These are phyloP conservation scores for Cercophora newfieldiana DNA, from an alignment of 495 filamentous ascomycete species.

Conservation along the genomic window DNA sequence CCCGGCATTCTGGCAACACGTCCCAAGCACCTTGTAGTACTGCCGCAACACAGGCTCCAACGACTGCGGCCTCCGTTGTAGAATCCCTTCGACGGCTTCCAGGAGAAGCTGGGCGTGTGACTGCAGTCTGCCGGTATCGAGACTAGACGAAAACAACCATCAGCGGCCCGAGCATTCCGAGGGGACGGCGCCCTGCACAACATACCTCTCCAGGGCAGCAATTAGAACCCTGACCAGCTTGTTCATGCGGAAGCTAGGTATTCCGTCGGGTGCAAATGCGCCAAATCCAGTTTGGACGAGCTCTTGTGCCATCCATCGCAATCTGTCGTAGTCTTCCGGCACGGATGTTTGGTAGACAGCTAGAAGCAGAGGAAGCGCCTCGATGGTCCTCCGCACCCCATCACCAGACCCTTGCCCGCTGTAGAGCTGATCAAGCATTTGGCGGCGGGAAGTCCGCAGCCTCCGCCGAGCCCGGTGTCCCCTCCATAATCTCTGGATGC, in stretches of 20 bases:
- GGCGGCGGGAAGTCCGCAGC: constrained; percentile 59
- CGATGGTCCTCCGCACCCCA: constrained; percentile 27
- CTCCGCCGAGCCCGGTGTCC: constrained; percentile 65
- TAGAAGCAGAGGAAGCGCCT: constrained; percentile 40
- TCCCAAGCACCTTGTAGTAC: constrained; percentile 29
- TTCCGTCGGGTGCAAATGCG: constrained; percentile 23
- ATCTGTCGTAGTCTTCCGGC: constrained; percentile 37
- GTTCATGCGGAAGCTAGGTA: constrained; percentile 30
- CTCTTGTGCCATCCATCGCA: constrained; percentile 40
- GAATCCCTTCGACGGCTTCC: constrained; percentile 15
- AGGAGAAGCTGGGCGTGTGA: constrained; percentile 19
- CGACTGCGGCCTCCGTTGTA: constrained; percentile 18
- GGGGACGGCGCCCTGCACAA: background rate
- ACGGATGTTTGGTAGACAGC: constrained; percentile 31
- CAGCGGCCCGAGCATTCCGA: background rate
- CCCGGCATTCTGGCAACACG: constrained; percentile 23
- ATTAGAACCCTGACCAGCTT: constrained; percentile 39
- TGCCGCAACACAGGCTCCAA: constrained; percentile 18
- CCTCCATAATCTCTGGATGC: constrained; percentile 82
- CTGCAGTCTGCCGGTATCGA: constrained; percentile 3
- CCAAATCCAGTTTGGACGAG: constrained; percentile 34
- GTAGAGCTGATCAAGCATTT: constrained; percentile 65
- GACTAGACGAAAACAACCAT: constrained; percentile 9
- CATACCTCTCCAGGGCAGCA: constrained; percentile 34
- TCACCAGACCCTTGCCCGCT: constrained; percentile 2